Base-by-base conservation (phyloP, 2,329 filamentous ascomycete species). In the Aspergillus ochraceoroseus region DNA sequence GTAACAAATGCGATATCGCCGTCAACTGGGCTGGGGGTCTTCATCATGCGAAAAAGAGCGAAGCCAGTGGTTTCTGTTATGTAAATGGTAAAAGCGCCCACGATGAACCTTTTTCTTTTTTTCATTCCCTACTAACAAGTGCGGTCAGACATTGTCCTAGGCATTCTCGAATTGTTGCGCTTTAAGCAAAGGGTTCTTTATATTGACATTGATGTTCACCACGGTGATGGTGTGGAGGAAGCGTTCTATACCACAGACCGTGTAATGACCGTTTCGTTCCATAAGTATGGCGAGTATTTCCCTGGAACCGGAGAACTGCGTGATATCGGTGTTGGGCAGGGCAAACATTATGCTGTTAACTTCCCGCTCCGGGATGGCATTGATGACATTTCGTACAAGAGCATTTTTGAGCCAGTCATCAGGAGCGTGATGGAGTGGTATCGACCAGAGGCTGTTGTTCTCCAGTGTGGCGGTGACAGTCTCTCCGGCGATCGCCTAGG, bases 41-140 rank as follows among this genome's bases (percentile, higher is more conserved):
- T 27, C 92, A 98, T 65, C 92, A 98, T 60, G 92, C 92, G 26
- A 95, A 96, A 66, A 92, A 90, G 63, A 83, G 85, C 42, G 88
- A 95, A 68, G 90, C 92, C 0, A 92, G 86, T 32, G 92, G 92
- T 0, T 98, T 98, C 65, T 98, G 92, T 68, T 98, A 98, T 66
- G 90, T 96, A 70, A 98, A 98, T 65, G 90, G 64, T 68, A 57
- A 45, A 54, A 35, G n/a, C 19, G 8, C n/a, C n/a, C n/a, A n/a
- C n/a, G n/a, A n/a, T n/a, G 12, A 7, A 23, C 14, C n/a, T 9
- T 15, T 12, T 19, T 29, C n/a, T 2, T 32, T 22, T 22, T 32
- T 23, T 23, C 6, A 59, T 41, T 9, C 14, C 31, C 7, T 22
- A 13, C 51, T 39, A 25, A 38, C 17, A 17, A 19, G 13, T 9